These are phyloP conservation scores for sunflower (Helianthus annuus) DNA, from an alignment of 129 eudicot genomes.

Conservation along the genomic window DNA sequence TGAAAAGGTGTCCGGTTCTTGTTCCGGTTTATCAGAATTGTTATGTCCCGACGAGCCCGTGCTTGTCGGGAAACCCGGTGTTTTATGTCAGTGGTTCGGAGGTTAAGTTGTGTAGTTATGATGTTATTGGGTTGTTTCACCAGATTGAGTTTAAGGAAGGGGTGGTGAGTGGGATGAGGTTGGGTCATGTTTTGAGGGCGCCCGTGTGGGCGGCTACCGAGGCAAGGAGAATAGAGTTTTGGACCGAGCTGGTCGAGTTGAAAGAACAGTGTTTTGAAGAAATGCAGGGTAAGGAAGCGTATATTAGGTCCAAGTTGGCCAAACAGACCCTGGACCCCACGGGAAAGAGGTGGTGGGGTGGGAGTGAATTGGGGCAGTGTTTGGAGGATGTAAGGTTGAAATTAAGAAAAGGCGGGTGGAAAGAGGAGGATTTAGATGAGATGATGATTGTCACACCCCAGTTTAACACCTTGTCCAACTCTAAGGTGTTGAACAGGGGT, in stretches of 20 bases:
- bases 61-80: conserved; percentile 59
- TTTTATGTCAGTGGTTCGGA: conserved; percentile 68
- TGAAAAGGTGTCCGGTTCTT: conserved; percentile 56
- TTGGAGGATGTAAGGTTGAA: conserved; percentile 54
- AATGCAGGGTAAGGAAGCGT: too few relatives aligned
- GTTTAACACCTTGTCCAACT: too few relatives aligned
- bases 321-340: too few relatives aligned
- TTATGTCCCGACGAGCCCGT: conserved; percentile 58
- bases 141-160: conserved; percentile 44
- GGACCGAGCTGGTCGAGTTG: conserved; percentile 55
- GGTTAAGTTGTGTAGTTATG: conserved; percentile 57
- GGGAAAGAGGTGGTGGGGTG: conserved; percentile 50
- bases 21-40: conserved; percentile 67
- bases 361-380: conserved; percentile 46
- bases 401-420: conserved; percentile 82
- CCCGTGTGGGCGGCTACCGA: conserved; percentile 85
- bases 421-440: conserved; percentile 73
- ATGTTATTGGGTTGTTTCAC: conserved; percentile 65
- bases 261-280: too few relatives aligned
- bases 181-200: conserved; percentile 29
- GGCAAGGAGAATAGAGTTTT: conserved; percentile 65
- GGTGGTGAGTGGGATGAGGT: conserved; percentile 23
- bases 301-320: too few relatives aligned
- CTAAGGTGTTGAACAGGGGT: too few relatives aligned
- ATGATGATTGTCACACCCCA: conserved; percentile 58